These are phyloP conservation scores for Bipolaris bicolor DNA, from an alignment of 2,329 filamentous ascomycete species.

Conservation along the genomic window DNA sequence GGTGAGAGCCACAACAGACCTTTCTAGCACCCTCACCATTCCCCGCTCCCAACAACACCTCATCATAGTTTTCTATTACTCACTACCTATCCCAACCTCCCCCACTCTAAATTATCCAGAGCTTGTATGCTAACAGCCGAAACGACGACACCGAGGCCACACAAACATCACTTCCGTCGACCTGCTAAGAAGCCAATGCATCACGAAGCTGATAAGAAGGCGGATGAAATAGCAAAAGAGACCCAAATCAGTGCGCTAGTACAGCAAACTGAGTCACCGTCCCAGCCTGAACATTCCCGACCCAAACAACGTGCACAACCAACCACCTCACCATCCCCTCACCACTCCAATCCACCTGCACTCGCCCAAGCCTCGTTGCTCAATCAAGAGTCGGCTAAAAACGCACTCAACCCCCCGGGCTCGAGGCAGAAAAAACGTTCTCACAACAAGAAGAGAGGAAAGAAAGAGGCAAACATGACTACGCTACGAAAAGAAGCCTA, in stretches of 20 bases:
- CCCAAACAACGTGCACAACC: slow-evolving; percentile 10
- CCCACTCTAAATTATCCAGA: not conserved
- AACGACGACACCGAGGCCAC: slow-evolving; percentile 8
- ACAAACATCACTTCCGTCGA: slow-evolving; percentile 4
- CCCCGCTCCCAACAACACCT: not conserved
- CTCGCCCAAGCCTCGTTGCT: slow-evolving; percentile 3
- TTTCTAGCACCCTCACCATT: not conserved
- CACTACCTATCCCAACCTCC: not conserved
- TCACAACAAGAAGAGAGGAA: slow-evolving; percentile 6
- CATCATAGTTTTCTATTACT: too few species aligned
- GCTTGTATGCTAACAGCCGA: not conserved
- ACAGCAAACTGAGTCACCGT: slow-evolving; percentile 11
- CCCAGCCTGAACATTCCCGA: not conserved
- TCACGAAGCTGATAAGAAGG: not conserved
- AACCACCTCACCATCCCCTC: not conserved
- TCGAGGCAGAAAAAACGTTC: not conserved
- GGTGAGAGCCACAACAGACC: not conserved
- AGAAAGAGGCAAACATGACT: slow-evolving; percentile 13
- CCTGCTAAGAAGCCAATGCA: slow-evolving; percentile 10
- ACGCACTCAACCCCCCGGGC: not conserved
- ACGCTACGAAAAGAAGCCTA: slow-evolving; percentile 11
- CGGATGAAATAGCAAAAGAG: not conserved
- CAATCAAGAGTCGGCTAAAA: not conserved
- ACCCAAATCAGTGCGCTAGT: not conserved
- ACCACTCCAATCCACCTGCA: slow-evolving; percentile 3